These are phyloP conservation scores for Yamadazyma diddensiae DNA, from an alignment of 1,139 yeast genomes.

Conservation along the genomic window DNA sequence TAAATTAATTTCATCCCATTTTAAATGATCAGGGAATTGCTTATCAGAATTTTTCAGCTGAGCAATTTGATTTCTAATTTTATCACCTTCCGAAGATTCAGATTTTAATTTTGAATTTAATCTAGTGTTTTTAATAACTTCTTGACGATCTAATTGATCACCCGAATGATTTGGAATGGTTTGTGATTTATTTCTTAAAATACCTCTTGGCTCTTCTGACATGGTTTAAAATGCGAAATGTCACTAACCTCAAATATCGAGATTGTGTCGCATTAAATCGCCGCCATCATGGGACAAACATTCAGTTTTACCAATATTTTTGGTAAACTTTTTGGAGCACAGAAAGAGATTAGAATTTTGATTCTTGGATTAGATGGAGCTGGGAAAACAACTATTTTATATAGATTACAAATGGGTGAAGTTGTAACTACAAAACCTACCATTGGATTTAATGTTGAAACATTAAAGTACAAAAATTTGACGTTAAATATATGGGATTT, in stretches of 20 bases:
- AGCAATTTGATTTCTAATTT: constrained; percentile 39
- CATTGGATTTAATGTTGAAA: constrained; percentile 95
- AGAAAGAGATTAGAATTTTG: constrained; percentile 86
- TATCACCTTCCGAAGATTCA: constrained; percentile 31
- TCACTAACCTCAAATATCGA: not conserved
- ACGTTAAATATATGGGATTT: constrained; percentile 88
- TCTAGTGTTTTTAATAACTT: constrained; percentile 43
- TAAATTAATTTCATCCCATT: constrained; percentile 73
- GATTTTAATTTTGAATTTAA: constrained; percentile 39
- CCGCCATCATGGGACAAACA: constrained; percentile 67
- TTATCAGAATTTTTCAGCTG: constrained; percentile 19
- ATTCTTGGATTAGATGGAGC: constrained; percentile 97
- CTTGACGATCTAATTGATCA: constrained; percentile 37
- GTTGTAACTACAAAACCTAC: constrained; percentile 94
- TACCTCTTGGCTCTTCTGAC: constrained; percentile 35
- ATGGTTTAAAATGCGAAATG: constrained; percentile 2
- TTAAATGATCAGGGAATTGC: constrained; percentile 8
- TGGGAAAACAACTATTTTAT: constrained; percentile 93
- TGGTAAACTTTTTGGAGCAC: constrained; percentile 83
- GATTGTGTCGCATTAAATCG: not conserved
- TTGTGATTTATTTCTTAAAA: constrained; percentile 36
- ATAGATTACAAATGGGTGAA: constrained; percentile 89
- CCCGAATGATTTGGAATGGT: constrained; percentile 5
- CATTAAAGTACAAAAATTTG: constrained; percentile 83
- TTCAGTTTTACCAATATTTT: constrained; percentile 75